A percentile compares a stretch with the other conserved stretches of the same genome.
These are phyloP conservation scores for Hypoxylon cercidicola DNA, from an alignment of 495 filamentous ascomycete species.

Conservation along the genomic window DNA sequence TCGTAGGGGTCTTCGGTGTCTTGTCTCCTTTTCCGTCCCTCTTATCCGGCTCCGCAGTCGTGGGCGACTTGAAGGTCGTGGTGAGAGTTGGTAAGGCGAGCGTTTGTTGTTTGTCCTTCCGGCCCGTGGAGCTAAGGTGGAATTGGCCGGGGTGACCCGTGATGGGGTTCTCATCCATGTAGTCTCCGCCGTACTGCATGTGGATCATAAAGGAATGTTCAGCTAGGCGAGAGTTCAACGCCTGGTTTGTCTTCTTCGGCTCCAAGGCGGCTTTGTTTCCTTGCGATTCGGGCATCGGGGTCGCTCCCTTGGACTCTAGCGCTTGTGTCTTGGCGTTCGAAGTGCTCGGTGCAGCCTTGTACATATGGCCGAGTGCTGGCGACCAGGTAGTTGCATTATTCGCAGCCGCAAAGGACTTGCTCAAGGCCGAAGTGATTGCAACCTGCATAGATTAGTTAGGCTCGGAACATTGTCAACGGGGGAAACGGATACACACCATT, in stretches of 20 bases:
- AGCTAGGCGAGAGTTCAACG: conserved; percentile 64
- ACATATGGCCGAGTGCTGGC: conserved; percentile 78
- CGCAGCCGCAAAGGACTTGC: conserved; percentile 66
- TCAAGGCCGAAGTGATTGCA: conserved; percentile 73
- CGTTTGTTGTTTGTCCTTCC: conserved; percentile 53
- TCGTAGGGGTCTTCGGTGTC: conserved; percentile 61
- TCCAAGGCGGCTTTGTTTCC: conserved; percentile 40
- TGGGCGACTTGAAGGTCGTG: conserved; percentile 49
- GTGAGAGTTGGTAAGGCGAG: conserved; percentile 46
- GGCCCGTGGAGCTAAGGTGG: conserved; percentile 71
- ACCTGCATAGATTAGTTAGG: conserved; percentile 39
- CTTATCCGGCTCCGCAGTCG: conserved; percentile 44
- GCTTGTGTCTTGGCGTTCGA: conserved; percentile 45
- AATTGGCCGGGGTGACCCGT: conserved; percentile 89
- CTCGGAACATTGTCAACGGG: not conserved
- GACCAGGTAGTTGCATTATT: conserved; percentile 75
- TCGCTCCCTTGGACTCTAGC: conserved; percentile 62
- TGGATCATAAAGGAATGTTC: conserved; percentile 75
- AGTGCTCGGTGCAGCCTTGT: conserved; percentile 57
- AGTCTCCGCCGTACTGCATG: conserved; percentile 76
- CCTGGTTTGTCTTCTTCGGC: conserved; percentile 48
- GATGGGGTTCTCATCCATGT: conserved; percentile 91
- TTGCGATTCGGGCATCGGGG: conserved; percentile 66
- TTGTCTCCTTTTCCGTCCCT: conserved; percentile 58
- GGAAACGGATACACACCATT: conserved; percentile 64